Evolutionary conservation across 2,329 filamentous ascomycete species (phyloP).

Genomic region (Neoscytalidium dimidiatum): DNA sequence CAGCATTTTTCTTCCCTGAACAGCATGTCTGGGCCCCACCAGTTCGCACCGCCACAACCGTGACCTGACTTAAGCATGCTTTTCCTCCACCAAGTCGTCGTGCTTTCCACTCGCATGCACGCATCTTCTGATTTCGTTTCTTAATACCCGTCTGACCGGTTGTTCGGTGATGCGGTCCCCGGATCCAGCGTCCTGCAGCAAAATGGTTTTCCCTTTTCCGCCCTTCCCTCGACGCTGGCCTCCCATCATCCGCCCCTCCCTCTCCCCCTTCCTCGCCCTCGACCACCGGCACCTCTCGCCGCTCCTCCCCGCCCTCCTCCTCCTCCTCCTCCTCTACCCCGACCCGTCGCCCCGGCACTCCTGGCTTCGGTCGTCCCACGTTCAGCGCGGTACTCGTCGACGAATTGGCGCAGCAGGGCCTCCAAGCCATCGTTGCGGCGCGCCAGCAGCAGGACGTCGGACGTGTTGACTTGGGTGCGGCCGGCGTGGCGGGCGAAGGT

Average conservation of each 20-base stretch:
- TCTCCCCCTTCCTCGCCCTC: constrained; percentile 12
- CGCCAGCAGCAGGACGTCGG: constrained; percentile 85
- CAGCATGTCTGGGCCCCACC: background rate
- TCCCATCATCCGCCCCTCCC: background rate
- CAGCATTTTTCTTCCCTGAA: background rate
- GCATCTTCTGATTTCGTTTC: background rate
- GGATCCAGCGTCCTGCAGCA: background rate
- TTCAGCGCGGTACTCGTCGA: constrained; percentile 53
- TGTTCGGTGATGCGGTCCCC: background rate
- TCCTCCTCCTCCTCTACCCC: background rate
- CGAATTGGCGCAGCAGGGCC: constrained; percentile 68
- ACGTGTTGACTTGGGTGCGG: constrained; percentile 74
- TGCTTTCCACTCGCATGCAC: background rate
- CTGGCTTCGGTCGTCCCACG: constrained; percentile 10
- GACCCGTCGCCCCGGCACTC: background rate
- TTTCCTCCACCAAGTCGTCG: background rate
- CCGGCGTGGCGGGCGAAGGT: constrained; percentile 70
- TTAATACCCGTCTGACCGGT: background rate
- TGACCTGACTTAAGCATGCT: background rate
- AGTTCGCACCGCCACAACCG: constrained; percentile 3
- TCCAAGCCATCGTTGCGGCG: constrained; percentile 85
- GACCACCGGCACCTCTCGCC: background rate
- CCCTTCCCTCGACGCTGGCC: background rate
- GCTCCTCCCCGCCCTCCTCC: background rate
- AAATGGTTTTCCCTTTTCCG: background rate